Percentiles rank a stretch among this genome's conserved stretches.
phyloP scores from a whole-genome alignment of 257 asterid genomes.

The Solanum piurae region DNA sequence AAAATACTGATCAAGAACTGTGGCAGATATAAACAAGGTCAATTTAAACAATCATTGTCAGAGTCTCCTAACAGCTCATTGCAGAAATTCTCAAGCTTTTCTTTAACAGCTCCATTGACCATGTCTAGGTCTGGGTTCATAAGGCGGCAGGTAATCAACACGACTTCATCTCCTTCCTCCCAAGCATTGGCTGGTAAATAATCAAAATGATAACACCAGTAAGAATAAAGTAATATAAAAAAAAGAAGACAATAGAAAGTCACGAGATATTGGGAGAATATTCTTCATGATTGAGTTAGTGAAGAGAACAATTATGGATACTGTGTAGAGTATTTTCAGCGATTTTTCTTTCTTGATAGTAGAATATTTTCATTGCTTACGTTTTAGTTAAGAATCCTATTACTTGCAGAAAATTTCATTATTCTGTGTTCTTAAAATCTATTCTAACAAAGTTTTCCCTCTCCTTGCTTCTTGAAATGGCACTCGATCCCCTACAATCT shows the following conservation, averaged over 20 bases:
- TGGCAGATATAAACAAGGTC: neutral
- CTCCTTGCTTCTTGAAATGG: neutral
- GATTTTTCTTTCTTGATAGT: neutral
- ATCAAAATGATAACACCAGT: neutral
- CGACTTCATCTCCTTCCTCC: conserved; percentile 99
- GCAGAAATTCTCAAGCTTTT: conserved; percentile 61
- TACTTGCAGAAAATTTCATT: neutral
- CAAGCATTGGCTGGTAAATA: conserved; percentile 81
- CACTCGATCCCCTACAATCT: neutral
- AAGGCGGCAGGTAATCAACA: conserved; percentile 82
- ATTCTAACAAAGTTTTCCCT: neutral
- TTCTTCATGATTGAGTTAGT: neutral
- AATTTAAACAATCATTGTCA: neutral
- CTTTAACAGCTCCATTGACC: conserved; percentile 52
- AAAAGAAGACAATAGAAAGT: neutral
- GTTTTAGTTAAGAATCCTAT: neutral
- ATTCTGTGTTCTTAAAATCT: neutral
- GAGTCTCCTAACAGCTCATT: conserved; percentile 65
- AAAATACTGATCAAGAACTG: neutral
- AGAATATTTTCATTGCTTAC: neutral
- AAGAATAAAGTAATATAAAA: neutral
- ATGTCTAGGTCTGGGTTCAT: conserved; percentile 66
- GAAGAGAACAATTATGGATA: neutral
- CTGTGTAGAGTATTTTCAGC: neutral
- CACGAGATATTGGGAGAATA: neutral